A percentile compares a stretch with the other conserved stretches of the same genome.
These are phyloP conservation scores for Neurospora cerealis DNA, from an alignment of 495 filamentous ascomycete species.

Conservation along the genomic window DNA sequence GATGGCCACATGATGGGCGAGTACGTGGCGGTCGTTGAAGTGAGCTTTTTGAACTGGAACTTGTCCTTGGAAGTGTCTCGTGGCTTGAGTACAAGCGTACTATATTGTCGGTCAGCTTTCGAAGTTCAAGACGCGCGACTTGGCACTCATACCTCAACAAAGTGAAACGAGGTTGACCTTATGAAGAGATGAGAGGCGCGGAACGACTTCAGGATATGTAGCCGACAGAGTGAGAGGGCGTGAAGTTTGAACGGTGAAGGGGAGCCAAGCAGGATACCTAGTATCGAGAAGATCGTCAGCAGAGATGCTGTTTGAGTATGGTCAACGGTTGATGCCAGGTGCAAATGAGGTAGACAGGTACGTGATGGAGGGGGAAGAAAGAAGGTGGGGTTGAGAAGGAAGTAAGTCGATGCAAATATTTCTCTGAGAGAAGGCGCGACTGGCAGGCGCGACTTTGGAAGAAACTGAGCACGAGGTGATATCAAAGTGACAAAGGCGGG, in stretches of 20 bases:
- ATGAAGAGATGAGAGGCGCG: no score
- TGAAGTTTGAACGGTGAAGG: not conserved
- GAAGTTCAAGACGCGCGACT: no score
- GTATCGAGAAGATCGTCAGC: not conserved
- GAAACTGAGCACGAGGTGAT: not conserved
- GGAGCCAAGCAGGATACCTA: not conserved
- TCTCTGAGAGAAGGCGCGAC: not conserved
- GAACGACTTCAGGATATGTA: not conserved
- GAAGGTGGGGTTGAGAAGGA: not conserved
- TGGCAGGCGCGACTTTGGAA: not conserved
- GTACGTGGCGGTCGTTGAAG: not conserved
- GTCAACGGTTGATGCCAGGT: not conserved
- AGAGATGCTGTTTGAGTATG: not conserved
- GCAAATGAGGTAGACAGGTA: not conserved
- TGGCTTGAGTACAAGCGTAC: not conserved
- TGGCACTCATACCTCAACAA: no score
- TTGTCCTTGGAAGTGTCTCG: not conserved
- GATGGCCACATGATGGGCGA: not conserved
- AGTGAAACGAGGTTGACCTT: no score
- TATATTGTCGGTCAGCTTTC: no score
- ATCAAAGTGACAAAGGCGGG: not conserved
- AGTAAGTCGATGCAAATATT: not conserved
- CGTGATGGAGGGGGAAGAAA: not conserved
- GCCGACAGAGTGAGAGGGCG: not conserved
- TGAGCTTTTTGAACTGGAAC: not conserved